phyloP scores from a whole-genome alignment of 768 basidiomycete genomes.

The Mycena pura region DNA sequence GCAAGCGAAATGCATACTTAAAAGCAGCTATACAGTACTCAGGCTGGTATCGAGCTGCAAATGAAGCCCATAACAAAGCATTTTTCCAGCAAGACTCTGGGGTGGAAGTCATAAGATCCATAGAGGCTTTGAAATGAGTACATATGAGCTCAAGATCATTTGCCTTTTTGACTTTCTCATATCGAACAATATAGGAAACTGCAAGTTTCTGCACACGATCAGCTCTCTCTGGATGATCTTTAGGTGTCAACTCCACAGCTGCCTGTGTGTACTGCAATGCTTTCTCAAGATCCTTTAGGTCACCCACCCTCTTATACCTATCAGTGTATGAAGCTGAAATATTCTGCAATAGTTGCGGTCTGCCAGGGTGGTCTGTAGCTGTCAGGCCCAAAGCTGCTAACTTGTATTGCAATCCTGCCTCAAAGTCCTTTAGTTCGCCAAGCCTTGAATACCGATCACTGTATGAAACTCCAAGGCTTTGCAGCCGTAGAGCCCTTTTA shows the following conservation, averaged over 20 bases:
- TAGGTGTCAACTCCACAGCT: neutral
- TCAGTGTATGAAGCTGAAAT: neutral
- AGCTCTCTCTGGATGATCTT: neutral
- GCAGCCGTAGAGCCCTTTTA: constrained; percentile 22
- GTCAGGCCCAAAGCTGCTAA: neutral
- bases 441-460: constrained; percentile 27
- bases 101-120: neutral
- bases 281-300: neutral
- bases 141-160: neutral
- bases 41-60: neutral
- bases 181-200: neutral
- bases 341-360: neutral
- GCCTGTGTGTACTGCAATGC: neutral
- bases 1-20: neutral
- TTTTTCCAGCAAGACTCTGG: neutral
- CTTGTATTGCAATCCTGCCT: constrained; percentile 4
- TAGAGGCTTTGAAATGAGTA: neutral
- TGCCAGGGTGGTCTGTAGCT: constrained; percentile 2
- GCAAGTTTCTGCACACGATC: neutral
- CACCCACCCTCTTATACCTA: neutral
- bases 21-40: neutral
- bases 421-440: constrained; percentile 31
- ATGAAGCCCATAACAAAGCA: neutral
- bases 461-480: constrained; percentile 26
- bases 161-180: neutral